phyloP scores from a whole-genome alignment of 2,329 filamentous ascomycete genomes.

The Pseudogymnoascus verrucosus region DNA sequence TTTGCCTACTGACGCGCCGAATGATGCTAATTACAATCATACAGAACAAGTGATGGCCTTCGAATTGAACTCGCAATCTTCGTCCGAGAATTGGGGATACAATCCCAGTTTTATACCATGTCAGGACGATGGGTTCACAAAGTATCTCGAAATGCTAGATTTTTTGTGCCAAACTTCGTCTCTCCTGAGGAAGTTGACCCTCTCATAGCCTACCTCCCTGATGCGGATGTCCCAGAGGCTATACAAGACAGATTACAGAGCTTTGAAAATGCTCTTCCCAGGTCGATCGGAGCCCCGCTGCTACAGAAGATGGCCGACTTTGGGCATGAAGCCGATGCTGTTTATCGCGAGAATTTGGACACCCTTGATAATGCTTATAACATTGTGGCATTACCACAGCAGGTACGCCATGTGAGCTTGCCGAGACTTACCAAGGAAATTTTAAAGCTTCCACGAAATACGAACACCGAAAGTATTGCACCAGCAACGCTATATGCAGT shows the following conservation, averaged over 20 bases:
- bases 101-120: slow-evolving; percentile 42
- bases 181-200: slow-evolving; percentile 33
- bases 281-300: slow-evolving; percentile 36
- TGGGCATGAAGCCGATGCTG: slow-evolving; percentile 34
- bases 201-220: slow-evolving; percentile 38
- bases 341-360: slow-evolving; percentile 38
- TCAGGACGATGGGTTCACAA: slow-evolving; percentile 40
- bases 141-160: slow-evolving; percentile 29
- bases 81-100: slow-evolving; percentile 32
- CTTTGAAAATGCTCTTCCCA: slow-evolving; percentile 36
- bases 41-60: slow-evolving; percentile 15
- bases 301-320: slow-evolving; percentile 36
- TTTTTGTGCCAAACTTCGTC: slow-evolving; percentile 39
- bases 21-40: slow-evolving; percentile 11
- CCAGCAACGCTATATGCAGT: slow-evolving; percentile 1
- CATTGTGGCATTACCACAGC: slow-evolving; percentile 34
- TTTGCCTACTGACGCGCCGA: neutral
- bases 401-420: slow-evolving; percentile 25
- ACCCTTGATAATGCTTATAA: slow-evolving; percentile 42
- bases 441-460: neutral
- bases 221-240: slow-evolving; percentile 27
- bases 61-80: slow-evolving; percentile 38
- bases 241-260: slow-evolving; percentile 29
- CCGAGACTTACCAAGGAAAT: neutral
- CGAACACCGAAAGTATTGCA: neutral